phyloP scores from a whole-genome alignment of 345 rosid species.

The Pistacia vera region DNA sequence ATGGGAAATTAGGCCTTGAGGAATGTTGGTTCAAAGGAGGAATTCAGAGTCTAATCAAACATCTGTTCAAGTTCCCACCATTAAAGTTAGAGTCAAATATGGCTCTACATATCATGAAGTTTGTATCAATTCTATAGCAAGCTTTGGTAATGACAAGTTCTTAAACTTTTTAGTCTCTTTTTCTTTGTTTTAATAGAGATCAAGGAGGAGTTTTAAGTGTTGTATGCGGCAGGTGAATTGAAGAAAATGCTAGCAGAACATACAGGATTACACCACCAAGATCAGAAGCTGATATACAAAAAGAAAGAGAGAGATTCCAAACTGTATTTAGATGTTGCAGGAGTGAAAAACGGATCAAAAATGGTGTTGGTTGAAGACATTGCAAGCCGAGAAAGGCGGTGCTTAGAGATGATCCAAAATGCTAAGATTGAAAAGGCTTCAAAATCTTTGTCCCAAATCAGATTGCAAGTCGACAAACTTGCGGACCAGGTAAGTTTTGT shows the following conservation, averaged over 20 bases:
- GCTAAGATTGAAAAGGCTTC: slow-evolving; percentile 53
- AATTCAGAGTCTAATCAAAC: slow-evolving; percentile 33
- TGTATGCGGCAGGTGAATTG: slow-evolving; percentile 45
- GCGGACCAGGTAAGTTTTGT: slow-evolving; percentile 36
- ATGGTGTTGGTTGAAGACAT: slow-evolving; percentile 55
- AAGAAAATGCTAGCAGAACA: slow-evolving; percentile 54
- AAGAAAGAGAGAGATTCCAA: slow-evolving; percentile 66
- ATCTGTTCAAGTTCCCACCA: slow-evolving; percentile 35
- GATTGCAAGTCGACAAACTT: slow-evolving; percentile 44
- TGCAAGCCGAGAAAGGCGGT: slow-evolving; percentile 46
- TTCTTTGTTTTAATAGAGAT: not conserved
- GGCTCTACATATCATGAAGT: slow-evolving; percentile 42
- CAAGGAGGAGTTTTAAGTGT: not conserved
- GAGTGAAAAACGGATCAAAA: slow-evolving; percentile 57
- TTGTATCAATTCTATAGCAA: slow-evolving; percentile 48
- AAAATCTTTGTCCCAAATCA: slow-evolving; percentile 44
- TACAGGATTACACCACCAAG: slow-evolving; percentile 53
- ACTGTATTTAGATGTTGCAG: slow-evolving; percentile 45
- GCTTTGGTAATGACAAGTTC: slow-evolving; percentile 45
- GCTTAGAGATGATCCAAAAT: slow-evolving; percentile 45
- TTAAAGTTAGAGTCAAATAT: slow-evolving; percentile 48
- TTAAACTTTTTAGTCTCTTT: not conserved
- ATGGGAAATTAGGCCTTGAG: slow-evolving; percentile 70
- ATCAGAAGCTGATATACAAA: slow-evolving; percentile 57
- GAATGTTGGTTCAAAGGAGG: slow-evolving; percentile 66